A percentile compares a stretch with the other conserved stretches of the same genome.
Conservation (phyloP, 2,329 filamentous ascomycete species). For the Fusarium sp. region DNA sequence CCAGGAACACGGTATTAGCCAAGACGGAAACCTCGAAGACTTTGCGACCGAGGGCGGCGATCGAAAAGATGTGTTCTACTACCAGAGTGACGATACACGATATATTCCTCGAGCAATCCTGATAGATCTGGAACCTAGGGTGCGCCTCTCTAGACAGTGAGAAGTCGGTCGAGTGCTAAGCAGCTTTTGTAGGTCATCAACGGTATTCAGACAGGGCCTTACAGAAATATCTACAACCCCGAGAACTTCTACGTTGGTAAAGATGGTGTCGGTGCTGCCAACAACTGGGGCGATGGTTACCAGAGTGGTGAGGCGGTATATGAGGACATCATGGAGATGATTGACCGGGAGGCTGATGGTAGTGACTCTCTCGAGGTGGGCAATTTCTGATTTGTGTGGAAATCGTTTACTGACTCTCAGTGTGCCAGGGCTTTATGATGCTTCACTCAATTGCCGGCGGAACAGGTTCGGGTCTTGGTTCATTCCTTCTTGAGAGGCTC, state of each 20-base stretch:
- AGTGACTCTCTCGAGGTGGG: conserved; percentile 89
- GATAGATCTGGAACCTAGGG: conserved; percentile 92
- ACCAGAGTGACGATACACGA: conserved; percentile 97
- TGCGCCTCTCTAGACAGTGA: conserved; percentile 51
- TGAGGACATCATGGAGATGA: conserved; percentile 99
- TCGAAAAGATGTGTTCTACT: conserved; percentile 99
- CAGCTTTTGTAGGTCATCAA: conserved; percentile 76
- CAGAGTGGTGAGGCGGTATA: conserved; percentile 90
- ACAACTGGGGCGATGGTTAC: conserved; percentile 99
- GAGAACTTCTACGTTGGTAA: conserved; percentile 99
- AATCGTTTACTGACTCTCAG: conserved; percentile 4
- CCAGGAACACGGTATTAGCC: conserved; percentile 96
- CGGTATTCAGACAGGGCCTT: conserved; percentile 90
- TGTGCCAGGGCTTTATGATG: conserved; percentile 88
- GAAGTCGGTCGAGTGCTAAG: conserved; percentile 17
- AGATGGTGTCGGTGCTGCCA: conserved; percentile 91
- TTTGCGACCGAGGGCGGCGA: conserved; percentile 98
- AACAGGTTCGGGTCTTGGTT: conserved; percentile 95
- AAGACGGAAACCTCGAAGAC: conserved; percentile 96
- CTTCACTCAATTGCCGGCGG: conserved; percentile 97
- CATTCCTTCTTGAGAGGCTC: conserved; percentile 91
- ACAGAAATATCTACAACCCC: conserved; percentile 99
- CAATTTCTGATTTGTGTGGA: background rate
- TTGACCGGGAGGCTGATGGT: conserved; percentile 96
- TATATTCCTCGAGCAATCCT: conserved; percentile 97